phyloP scores from a whole-genome alignment of 768 basidiomycete species.

The Boletus huronensis region DNA sequence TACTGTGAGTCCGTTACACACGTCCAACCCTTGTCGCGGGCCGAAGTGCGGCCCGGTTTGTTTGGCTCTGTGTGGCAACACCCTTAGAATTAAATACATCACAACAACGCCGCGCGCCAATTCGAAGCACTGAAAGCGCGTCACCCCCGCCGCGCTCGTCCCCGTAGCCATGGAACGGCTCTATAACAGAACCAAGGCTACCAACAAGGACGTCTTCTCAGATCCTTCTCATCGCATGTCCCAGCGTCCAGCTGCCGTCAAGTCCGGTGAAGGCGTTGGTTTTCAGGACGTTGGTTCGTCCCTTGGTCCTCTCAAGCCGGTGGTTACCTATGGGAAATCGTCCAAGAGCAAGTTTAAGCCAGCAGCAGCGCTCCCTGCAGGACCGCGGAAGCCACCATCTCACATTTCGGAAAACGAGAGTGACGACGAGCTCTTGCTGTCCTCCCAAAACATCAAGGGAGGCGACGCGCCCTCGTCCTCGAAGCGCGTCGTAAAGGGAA shows the following conservation, averaged over 20 bases:
- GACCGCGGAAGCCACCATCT: neutral
- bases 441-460: constrained; percentile 20
- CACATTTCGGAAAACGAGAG: constrained; percentile 16
- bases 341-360: constrained; percentile 12
- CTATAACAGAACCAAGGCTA: neutral
- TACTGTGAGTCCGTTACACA: no score
- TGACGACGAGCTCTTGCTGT: constrained; percentile 29
- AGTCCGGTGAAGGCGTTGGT: constrained; percentile 24
- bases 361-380: neutral
- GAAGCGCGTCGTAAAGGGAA: constrained; percentile 15
- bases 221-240: constrained; percentile 23
- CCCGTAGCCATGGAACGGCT: constrained; percentile 25
- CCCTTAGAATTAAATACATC: constrained; percentile 25
- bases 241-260: constrained; percentile 22
- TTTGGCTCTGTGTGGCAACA: constrained; percentile 22
- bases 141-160: neutral
- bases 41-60: constrained; percentile 1
- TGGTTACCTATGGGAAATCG: neutral
- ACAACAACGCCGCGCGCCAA: constrained; percentile 29
- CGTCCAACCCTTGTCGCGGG: neutral
- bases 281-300: constrained; percentile 27
- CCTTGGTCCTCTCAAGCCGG: constrained; percentile 9
- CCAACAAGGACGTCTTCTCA: neutral
- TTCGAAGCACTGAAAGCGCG: neutral
- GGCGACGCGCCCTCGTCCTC: constrained; percentile 6